Evolutionary conservation across 208 protist species (phyloP), one percentile per base, ranked within the genome.

Genomic region (Acanthamoeba comandoni): DNA sequence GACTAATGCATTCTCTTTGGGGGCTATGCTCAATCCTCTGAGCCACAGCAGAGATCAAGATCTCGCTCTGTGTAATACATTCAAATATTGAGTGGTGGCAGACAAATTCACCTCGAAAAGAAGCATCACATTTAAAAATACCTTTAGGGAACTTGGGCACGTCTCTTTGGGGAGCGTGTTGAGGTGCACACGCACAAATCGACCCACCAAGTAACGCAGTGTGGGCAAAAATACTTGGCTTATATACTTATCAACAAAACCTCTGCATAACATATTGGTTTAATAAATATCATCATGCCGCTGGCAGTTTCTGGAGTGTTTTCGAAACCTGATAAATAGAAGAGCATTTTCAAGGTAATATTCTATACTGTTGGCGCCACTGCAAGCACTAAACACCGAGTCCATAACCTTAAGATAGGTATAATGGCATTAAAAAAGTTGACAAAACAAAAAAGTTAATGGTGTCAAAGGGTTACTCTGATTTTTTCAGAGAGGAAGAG

Each of bases 401-500:
- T 43, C 35, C 35, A n/a, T 17, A 11, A 15, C 15, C 64, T 29
- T 15, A 39, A 29, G 9, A 29, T n/a, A 24, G 2, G 24, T 24
- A 49, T 26, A 24, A 31, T 31, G 13, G n/a, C n/a, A n/a, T 13
- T 24, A 9, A 5, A n/a, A 15, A 17, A 29, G 2, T 19, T 39
- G n/a, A 71, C 15, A 71, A 31, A 29, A 71, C 7, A 0, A 71
- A 71, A 24, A 15, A 24, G 62, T 2, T 69, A 43, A 31, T 65
- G 26, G 62, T 31, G 49, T 43, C 17, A 43, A 15, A 11, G 17
- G 48, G 35, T 31, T 58, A 85, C 75, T 29, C 26, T 58, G 52
- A 85, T 64, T 17, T 85, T 85, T 35, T 85, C 75, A 55, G 52
- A 62, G 19, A 85, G 13, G 35, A 77, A 77, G n/a, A 77, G 69